Conservation (phyloP, 345 rosid genomes). For the Kernera saxatilis region DNA sequence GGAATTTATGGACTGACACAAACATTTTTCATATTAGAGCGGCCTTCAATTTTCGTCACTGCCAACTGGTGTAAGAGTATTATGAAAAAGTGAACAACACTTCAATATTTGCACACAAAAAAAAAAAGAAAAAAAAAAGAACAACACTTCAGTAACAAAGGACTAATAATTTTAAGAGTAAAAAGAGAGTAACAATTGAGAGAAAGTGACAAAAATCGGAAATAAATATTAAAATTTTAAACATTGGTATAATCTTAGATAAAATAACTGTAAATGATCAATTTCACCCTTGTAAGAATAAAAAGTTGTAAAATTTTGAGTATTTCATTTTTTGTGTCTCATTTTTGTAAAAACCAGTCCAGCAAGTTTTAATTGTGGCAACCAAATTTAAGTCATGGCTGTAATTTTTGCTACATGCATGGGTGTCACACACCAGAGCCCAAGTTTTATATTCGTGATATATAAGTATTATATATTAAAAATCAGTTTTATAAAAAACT, state of each 20-base stretch:
- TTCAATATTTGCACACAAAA: no score
- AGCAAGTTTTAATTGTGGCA: not conserved
- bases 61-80: not conserved
- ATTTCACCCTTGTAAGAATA: not conserved
- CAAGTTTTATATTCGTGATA: not conserved
- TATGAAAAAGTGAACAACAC: not conserved
- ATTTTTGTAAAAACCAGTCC: not conserved
- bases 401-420: not conserved
- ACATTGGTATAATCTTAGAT: not conserved
- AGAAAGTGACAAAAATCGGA: not conserved
- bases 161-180: not conserved
- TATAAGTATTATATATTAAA: not conserved
- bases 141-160: not conserved
- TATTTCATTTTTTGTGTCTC: no score
- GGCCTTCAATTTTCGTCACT: slow-evolving; percentile 24
- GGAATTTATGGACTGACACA: slow-evolving; percentile 20
- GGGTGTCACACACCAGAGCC: not conserved
- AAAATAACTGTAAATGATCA: not conserved
- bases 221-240: not conserved
- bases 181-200: not conserved
- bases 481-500: not conserved
- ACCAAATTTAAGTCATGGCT: not conserved
- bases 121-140: no score
- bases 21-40: slow-evolving; percentile 12
- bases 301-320: not conserved